Evolutionary conservation across 352 stramenopile genomes (phyloP).

Genomic region (Globisporangium camurandrum): DNA sequence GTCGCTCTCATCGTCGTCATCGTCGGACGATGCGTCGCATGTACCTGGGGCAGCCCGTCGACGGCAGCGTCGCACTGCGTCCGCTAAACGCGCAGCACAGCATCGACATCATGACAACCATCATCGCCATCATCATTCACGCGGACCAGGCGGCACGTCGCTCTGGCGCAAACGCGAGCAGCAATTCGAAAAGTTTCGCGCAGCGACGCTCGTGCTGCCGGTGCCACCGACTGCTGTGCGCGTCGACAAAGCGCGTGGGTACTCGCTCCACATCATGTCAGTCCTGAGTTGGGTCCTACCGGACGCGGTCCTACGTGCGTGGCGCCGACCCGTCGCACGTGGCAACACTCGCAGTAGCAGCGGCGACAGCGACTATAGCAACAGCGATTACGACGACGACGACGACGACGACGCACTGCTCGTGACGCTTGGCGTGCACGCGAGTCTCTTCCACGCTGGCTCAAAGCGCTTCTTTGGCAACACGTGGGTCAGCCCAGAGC

Average conservation of each 20-base stretch:
- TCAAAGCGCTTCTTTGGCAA: constrained; percentile 90
- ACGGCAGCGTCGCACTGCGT: background rate
- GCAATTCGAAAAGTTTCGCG: constrained; percentile 75
- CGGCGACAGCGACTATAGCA: constrained; percentile 26
- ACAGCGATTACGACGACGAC: constrained; percentile 22
- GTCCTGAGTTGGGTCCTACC: constrained; percentile 63
- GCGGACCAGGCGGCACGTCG: constrained; percentile 7
- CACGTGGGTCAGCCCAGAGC: constrained; percentile 80
- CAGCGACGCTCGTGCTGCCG: constrained; percentile 48
- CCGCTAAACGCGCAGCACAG: background rate
- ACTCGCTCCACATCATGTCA: constrained; percentile 58
- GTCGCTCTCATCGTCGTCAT: background rate
- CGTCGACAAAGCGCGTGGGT: constrained; percentile 51
- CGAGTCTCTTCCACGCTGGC: constrained; percentile 85
- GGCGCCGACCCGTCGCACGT: constrained; percentile 3
- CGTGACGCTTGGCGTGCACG: constrained; percentile 64
- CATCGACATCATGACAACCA: background rate
- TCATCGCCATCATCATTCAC: background rate
- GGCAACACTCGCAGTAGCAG: constrained; percentile 20
- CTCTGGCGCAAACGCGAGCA: constrained; percentile 54
- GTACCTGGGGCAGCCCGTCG: too few species aligned
- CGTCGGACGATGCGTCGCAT: background rate
- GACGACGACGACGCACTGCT: constrained; percentile 36
- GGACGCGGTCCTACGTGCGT: constrained; percentile 26
- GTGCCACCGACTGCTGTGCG: constrained; percentile 44